A percentile compares a stretch with the other conserved stretches of the same genome.
Evolutionary conservation across 139 green algal genomes (phyloP).

Genomic region (Diplosphaera chodatii): DNA sequence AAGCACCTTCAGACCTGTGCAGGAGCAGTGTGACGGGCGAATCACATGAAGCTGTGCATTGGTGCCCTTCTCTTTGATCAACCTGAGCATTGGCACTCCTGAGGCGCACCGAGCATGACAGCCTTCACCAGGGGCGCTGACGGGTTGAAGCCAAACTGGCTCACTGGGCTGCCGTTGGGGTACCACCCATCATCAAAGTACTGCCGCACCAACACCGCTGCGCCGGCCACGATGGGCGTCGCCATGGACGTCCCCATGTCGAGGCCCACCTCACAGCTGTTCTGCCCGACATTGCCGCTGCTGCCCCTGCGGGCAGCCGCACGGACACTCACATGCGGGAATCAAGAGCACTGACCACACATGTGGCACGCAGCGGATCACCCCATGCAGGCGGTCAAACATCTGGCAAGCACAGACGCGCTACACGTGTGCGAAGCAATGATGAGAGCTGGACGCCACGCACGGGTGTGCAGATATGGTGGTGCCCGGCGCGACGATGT

Average conservation of each 20-base stretch:
- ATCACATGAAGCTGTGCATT: too few relatives aligned
- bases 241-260: conserved; percentile 86
- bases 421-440: too few relatives aligned
- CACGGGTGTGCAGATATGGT: conserved; percentile 28
- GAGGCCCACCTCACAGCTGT: conserved; percentile 1
- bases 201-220: conserved; percentile 60
- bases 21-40: not conserved
- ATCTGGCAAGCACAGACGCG: too few relatives aligned
- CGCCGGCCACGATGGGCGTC: conserved; percentile 60
- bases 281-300: not conserved
- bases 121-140: conserved; percentile 76
- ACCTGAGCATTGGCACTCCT: not conserved
- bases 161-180: conserved; percentile 14
- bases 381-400: too few relatives aligned
- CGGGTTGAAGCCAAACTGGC: conserved; percentile 45
- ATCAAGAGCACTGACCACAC: too few relatives aligned
- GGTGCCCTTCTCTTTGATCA: too few relatives aligned
- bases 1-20: not conserved
- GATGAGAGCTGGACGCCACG: not conserved
- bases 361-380: too few relatives aligned
- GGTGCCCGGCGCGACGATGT: conserved; percentile 72
- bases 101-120: conserved; percentile 49
- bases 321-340: not conserved
- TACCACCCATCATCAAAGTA: conserved; percentile 71
- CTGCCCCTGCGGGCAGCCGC: not conserved